Conservation (phyloP, 73 alveolate genomes). For the Stentor roeselii region DNA sequence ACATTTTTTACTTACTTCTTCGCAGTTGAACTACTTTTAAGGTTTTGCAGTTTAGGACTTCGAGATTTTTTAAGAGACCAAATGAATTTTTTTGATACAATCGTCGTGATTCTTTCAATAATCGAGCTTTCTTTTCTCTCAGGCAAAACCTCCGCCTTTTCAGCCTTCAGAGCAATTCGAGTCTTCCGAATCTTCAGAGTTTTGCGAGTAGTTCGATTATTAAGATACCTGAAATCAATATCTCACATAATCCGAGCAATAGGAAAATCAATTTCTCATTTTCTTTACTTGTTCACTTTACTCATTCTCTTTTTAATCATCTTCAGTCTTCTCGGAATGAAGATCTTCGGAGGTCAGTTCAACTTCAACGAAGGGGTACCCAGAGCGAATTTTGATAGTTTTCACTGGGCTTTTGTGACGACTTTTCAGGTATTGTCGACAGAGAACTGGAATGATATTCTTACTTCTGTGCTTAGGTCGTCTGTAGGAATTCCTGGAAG, state of each 20-base stretch:
- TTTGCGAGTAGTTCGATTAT: slow-evolving; percentile 35
- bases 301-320: slow-evolving; percentile 83
- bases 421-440: slow-evolving; percentile 47
- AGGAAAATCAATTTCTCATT: slow-evolving; percentile 40
- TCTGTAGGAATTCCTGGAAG: slow-evolving; percentile 34
- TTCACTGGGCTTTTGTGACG: slow-evolving; percentile 63
- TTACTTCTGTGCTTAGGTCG: slow-evolving; percentile 31
- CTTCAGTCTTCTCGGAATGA: slow-evolving; percentile 92
- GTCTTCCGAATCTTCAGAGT: slow-evolving; percentile 60
- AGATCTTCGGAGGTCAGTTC: slow-evolving; percentile 81
- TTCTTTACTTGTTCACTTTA: slow-evolving; percentile 56
- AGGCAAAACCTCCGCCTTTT: slow-evolving; percentile 38
- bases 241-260: slow-evolving; percentile 67
- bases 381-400: slow-evolving; percentile 80
- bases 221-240: slow-evolving; percentile 48
- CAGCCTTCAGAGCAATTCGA: slow-evolving; percentile 64
- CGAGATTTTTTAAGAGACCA: slow-evolving; percentile 57
- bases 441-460: slow-evolving; percentile 61
- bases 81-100: slow-evolving; percentile 66
- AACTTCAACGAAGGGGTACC: slow-evolving; percentile 48
- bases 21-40: slow-evolving; percentile 58
- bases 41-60: slow-evolving; percentile 59
- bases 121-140: slow-evolving; percentile 41
- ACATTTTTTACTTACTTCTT: slow-evolving; percentile 40
- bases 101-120: slow-evolving; percentile 31